Conservation (phyloP, 1,139 yeast species). For the Nakaseomyces bracarensis region DNA sequence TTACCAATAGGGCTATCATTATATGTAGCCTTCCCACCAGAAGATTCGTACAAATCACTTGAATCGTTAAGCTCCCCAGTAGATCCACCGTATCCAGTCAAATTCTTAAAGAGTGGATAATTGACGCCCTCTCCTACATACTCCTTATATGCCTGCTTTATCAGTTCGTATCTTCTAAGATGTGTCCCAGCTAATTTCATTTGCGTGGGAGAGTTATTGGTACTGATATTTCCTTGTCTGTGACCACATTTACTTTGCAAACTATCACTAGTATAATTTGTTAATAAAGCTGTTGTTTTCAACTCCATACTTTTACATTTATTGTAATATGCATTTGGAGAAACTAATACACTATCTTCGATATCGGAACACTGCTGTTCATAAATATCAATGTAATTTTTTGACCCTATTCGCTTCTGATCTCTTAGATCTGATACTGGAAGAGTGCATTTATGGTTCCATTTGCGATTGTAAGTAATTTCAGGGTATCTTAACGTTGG, state of each 20-base stretch:
- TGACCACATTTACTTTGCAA: no score
- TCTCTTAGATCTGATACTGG: not conserved
- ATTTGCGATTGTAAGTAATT: not conserved
- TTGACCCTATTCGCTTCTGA: not conserved
- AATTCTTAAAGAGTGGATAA: no score
- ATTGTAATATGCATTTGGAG: not conserved
- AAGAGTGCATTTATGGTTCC: not conserved
- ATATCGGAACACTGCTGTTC: no score
- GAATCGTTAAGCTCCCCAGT: not conserved
- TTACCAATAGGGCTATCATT: not conserved
- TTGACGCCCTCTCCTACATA: not conserved
- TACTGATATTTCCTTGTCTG: no score
- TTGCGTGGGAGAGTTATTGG: not conserved
- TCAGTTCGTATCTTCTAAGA: not conserved
- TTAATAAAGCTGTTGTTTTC: not conserved
- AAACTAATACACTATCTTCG: not conserved
- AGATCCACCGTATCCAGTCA: not conserved
- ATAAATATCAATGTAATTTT: not conserved
- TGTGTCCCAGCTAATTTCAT: not conserved
- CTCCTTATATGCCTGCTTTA: not conserved
- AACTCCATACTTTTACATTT: not conserved
- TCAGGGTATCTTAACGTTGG: not conserved
- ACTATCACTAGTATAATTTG: no score
- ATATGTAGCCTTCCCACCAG: slow-evolving; percentile 4
- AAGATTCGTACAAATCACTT: not conserved